These are phyloP conservation scores for Allantophomopsis cytisporea DNA, from an alignment of 2,329 filamentous ascomycete genomes.

Conservation along the genomic window DNA sequence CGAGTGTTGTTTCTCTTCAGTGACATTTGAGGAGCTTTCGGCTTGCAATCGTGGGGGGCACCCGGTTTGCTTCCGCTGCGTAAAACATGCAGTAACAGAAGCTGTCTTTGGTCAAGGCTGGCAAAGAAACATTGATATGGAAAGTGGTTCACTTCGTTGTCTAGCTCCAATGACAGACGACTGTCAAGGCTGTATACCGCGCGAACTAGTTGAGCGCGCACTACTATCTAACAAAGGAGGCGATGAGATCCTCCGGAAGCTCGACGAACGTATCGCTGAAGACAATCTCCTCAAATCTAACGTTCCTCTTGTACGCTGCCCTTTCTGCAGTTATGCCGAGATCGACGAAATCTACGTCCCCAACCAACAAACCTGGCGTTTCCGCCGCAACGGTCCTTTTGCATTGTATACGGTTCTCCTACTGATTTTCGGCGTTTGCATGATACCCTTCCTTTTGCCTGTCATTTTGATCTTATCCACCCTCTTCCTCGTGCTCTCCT, in stretches of 20 bases:
- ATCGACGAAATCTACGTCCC: constrained; percentile 61
- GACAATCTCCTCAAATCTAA: constrained; percentile 62
- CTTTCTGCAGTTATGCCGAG: constrained; percentile 87
- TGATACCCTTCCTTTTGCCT: constrained; percentile 42
- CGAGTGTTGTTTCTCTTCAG: constrained; percentile 62
- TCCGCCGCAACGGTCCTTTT: constrained; percentile 33
- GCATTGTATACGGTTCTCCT: constrained; percentile 18
- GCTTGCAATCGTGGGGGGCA: constrained; percentile 58
- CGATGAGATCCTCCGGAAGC: constrained; percentile 55
- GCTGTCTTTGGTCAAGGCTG: constrained; percentile 90
- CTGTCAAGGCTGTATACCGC: constrained; percentile 64
- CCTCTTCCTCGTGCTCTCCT: constrained; percentile 27
- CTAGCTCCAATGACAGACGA: constrained; percentile 59
- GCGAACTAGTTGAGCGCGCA: constrained; percentile 57
- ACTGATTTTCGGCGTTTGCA: constrained; percentile 37
- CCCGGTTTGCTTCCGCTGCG: constrained; percentile 69
- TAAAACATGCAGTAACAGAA: constrained; percentile 70
- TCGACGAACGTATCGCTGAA: constrained; percentile 68
- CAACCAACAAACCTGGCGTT: constrained; percentile 36
- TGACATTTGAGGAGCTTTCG: constrained; percentile 60
- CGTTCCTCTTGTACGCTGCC: constrained; percentile 68
- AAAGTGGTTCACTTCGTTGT: constrained; percentile 65
- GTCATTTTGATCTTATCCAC: constrained; percentile 33
- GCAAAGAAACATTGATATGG: constrained; percentile 63
- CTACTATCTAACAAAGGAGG: constrained; percentile 58